phyloP scores from a whole-genome alignment of 2,329 filamentous ascomycete species.

The Aspergillus spinulosporus region DNA sequence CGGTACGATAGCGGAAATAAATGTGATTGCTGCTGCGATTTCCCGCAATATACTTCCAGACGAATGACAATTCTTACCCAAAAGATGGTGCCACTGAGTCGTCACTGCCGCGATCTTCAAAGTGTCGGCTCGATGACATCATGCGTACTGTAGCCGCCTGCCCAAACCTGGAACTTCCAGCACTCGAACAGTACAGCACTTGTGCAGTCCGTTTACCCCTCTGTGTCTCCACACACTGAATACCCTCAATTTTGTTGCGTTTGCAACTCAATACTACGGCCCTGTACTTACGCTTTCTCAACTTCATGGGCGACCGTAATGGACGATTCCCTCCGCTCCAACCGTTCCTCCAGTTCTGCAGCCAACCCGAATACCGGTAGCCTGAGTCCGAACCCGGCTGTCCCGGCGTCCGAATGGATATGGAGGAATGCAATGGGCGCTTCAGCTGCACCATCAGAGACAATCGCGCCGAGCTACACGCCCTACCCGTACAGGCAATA shows the following conservation, averaged over 20 bases:
- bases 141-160: not conserved
- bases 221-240: not conserved
- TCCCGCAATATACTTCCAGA: too few relatives aligned
- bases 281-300: not conserved
- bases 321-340: conserved; percentile 3
- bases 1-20: too few relatives aligned
- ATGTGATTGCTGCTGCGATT: too few relatives aligned
- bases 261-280: not conserved
- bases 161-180: not conserved
- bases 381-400: conserved; percentile 4
- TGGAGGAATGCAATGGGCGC: conserved; percentile 10
- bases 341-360: not conserved
- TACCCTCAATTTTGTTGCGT: not conserved
- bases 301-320: conserved; percentile 2
- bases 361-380: not conserved
- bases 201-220: not conserved
- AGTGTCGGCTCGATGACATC: conserved; percentile 7
- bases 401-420: conserved; percentile 14
- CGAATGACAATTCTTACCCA: too few relatives aligned
- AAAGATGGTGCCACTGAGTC: not conserved
- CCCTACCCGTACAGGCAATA: conserved; percentile 12
- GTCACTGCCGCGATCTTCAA: not conserved
- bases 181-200: not conserved
- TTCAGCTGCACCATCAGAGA: not conserved
- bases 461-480: not conserved